Percentiles rank a stretch among this genome's conserved stretches.
Evolutionary conservation across 441 rosid genomes (phyloP).

Genomic region (Adansonia gregorii): DNA sequence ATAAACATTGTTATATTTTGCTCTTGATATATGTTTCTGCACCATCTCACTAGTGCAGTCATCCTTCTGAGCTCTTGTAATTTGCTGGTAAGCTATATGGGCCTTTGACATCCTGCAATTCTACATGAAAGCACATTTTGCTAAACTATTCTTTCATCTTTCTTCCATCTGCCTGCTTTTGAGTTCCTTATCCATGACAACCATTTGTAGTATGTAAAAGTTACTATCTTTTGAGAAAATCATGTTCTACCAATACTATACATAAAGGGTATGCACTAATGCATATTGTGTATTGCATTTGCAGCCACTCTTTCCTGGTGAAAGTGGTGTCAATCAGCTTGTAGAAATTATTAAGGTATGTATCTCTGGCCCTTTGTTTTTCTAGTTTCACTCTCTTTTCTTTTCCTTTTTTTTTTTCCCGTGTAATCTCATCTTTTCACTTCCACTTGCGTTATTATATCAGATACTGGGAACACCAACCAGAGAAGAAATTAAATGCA

Average conservation of each 20-base stretch:
- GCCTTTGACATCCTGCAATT: slow-evolving; percentile 13
- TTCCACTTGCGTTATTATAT: slow-evolving; percentile 29
- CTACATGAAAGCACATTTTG: neutral
- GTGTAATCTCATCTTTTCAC: slow-evolving; percentile 48
- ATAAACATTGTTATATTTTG: slow-evolving; percentile 5
- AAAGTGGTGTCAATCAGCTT: slow-evolving; percentile 88
- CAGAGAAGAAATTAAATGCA: slow-evolving; percentile 88
- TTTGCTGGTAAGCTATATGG: neutral
- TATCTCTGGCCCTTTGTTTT: slow-evolving; percentile 4
- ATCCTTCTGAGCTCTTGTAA: neutral
- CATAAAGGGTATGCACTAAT: neutral
- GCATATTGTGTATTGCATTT: slow-evolving; percentile 25
- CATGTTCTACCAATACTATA: neutral
- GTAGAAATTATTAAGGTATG: slow-evolving; percentile 85
- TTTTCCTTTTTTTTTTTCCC: neutral
- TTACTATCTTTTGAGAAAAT: neutral
- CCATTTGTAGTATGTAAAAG: neutral
- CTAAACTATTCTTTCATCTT: slow-evolving; percentile 10
- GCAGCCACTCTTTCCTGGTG: slow-evolving; percentile 94
- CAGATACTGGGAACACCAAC: slow-evolving; percentile 85
- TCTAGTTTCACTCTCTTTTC: neutral
- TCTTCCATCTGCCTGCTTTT: neutral
- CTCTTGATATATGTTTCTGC: neutral
- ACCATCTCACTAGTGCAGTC: neutral
- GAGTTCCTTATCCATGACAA: neutral